Conservation (phyloP, 2,329 filamentous ascomycete genomes). For the Colletotrichum trifolii region DNA sequence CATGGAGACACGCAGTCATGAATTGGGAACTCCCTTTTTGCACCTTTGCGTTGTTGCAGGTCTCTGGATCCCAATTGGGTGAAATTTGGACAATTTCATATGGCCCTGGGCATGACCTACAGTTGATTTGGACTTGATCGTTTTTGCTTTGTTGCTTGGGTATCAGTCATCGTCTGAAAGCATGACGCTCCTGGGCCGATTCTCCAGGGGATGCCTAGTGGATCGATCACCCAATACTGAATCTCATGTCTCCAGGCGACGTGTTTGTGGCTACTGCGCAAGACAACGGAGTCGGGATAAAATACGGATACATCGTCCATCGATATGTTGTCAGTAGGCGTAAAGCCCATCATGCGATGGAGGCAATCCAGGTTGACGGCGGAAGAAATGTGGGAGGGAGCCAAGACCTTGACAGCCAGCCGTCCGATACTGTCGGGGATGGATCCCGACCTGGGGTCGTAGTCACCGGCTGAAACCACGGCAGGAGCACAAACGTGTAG, state of each 20-base stretch:
- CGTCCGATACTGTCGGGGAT: conserved; percentile 16
- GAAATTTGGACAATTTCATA: not conserved
- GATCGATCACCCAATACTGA: conserved; percentile 29
- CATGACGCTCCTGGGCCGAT: conserved; percentile 15
- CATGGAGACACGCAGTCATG: not conserved
- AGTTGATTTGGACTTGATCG: not conserved
- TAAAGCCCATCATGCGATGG: conserved; percentile 6
- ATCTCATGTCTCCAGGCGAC: conserved; percentile 25
- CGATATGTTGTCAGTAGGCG: not conserved
- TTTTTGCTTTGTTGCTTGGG: conserved; percentile 9
- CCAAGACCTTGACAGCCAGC: conserved; percentile 29
- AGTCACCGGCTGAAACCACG: conserved; percentile 8
- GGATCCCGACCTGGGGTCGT: not conserved
- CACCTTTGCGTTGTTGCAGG: not conserved
- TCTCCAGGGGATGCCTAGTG: conserved; percentile 19
- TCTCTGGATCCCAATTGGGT: not conserved
- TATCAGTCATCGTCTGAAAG: conserved; percentile 25
- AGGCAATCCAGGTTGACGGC: not conserved
- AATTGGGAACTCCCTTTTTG: not conserved
- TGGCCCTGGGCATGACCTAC: not conserved
- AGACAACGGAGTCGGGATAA: not conserved
- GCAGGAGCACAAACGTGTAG: conserved; percentile 8
- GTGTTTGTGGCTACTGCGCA: not conserved
- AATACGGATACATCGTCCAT: not conserved
- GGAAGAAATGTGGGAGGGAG: conserved; percentile 23